Evolutionary conservation across 2,329 filamentous ascomycete genomes (phyloP), one percentile per base, ranked within the genome.

Genomic region (Sarocladium brachiariae): DNA sequence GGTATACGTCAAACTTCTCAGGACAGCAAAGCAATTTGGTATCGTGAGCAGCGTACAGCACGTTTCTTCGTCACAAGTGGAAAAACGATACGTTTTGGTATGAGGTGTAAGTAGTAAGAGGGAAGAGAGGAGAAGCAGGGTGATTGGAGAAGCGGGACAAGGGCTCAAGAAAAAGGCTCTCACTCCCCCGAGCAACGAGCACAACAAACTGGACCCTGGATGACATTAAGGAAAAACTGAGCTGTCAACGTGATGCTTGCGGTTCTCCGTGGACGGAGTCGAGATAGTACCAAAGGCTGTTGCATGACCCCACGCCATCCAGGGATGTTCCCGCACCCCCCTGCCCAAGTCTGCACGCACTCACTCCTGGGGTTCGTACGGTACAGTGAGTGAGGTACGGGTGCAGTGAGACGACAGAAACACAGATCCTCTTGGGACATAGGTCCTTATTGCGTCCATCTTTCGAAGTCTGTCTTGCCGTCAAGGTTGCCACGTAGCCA

Each of bases 21-120:
- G 16, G 43, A 47, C 43, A 47, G 43, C 43, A 47, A 47, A 47
- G 24, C 43, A 47, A 47, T 14, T 47, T 47, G 43, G 43, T 47
- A 47, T 47, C 43, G 33, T 47, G 43, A 47, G 43, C 43, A 47
- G 27, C 43, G 24, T 47, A 30, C 24, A 47, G 33, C 43, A 25
- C 33, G 43, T 18, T 47, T 47, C 43, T 45, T 47, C 43, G 43
- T 47, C 43, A 47, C 43, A 47, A 23, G 43, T 47, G 25, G 33
- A 33, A 45, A 27, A 30, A 30, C 13, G 27, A 30, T 30, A 18
- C 10, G 18, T 47, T 47, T 25, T n/a, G n/a, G n/a, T n/a, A n/a
- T n/a, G n/a, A n/a, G n/a, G n/a, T n/a, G 43, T 47, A 31, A 25
- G 25, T 23, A 33, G 24, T 10, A 47, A n/a, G 27, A 31, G 43